Evolutionary conservation across 352 stramenopile species (phyloP).

Genomic region (Pythium oligandrum): DNA sequence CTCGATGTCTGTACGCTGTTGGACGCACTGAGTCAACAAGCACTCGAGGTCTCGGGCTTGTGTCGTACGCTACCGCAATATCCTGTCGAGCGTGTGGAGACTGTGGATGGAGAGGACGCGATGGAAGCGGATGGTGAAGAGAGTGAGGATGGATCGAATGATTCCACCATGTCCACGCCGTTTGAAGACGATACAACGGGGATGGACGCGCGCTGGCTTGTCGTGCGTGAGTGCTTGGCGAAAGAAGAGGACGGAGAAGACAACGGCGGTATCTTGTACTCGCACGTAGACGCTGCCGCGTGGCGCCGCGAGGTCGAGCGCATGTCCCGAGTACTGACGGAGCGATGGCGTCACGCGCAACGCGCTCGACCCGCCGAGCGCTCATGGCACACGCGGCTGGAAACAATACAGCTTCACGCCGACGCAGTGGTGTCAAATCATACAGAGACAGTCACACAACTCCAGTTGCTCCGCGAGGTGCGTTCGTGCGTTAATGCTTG

Average conservation of each 20-base stretch:
- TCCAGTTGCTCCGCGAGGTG: no score
- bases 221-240: constrained; percentile 10
- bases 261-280: no score
- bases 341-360: constrained; percentile 5
- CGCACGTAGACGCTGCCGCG: constrained; percentile 9
- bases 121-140: constrained; percentile 41
- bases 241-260: no score
- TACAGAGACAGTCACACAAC: no score
- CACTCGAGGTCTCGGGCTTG: constrained; percentile 18
- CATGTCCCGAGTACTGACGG: constrained; percentile 3
- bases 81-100: constrained; percentile 35
- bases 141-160: constrained; percentile 7
- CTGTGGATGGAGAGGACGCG: constrained; percentile 31
- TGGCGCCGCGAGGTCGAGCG: constrained; percentile 13
- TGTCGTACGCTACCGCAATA: constrained; percentile 24
- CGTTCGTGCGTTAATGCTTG: no score
- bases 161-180: constrained; percentile 12
- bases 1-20: constrained; percentile 54
- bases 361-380: not conserved
- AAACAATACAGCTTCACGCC: constrained; percentile 1
- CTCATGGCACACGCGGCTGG: constrained; percentile 8
- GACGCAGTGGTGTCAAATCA: not conserved
- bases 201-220: constrained; percentile 11
- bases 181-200: not conserved
- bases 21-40: constrained; percentile 34